These are phyloP conservation scores for Tylopilus balloui DNA, from an alignment of 768 basidiomycete species.

Conservation along the genomic window DNA sequence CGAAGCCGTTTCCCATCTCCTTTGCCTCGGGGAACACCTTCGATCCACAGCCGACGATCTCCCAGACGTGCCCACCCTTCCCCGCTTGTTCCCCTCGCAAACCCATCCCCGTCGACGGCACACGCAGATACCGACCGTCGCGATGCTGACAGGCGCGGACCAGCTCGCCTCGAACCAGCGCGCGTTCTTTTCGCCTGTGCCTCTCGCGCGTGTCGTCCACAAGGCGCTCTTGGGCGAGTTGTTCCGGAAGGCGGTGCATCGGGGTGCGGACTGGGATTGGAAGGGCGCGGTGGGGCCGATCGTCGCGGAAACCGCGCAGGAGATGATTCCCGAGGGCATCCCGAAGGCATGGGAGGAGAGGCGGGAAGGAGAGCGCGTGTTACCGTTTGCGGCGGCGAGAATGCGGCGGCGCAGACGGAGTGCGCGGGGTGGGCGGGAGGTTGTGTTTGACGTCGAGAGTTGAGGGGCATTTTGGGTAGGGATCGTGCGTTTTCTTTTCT, in stretches of 20 bases:
- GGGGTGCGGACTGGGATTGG: slow-evolving; percentile 24
- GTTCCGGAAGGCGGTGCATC: slow-evolving; percentile 19
- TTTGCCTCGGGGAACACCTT: slow-evolving; percentile 12
- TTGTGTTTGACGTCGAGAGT: slow-evolving; percentile 11
- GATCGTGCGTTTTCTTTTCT: too few species aligned
- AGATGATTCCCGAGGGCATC: slow-evolving; percentile 18
- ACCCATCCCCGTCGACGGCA: neutral
- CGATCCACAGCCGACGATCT: slow-evolving; percentile 5
- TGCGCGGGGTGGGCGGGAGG: slow-evolving; percentile 19
- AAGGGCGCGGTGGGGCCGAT: slow-evolving; percentile 13
- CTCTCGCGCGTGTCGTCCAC: slow-evolving; percentile 22
- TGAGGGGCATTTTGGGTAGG: neutral
- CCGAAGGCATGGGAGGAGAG: neutral
- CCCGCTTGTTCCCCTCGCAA: neutral
- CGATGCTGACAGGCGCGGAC: slow-evolving; percentile 17
- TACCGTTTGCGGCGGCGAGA: slow-evolving; percentile 25
- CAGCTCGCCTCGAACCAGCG: neutral
- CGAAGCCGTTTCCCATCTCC: slow-evolving; percentile 20
- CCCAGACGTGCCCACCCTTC: neutral
- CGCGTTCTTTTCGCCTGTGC: slow-evolving; percentile 17
- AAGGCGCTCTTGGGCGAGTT: slow-evolving; percentile 18
- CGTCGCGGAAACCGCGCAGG: slow-evolving; percentile 11
- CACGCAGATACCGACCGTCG: slow-evolving; percentile 10
- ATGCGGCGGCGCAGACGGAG: slow-evolving; percentile 19
- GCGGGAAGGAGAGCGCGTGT: neutral